A percentile compares a stretch with the other conserved stretches of the same genome.
Evolutionary conservation across 2,329 filamentous ascomycete genomes (phyloP).

Genomic region (Parascedosporium putredinis): DNA sequence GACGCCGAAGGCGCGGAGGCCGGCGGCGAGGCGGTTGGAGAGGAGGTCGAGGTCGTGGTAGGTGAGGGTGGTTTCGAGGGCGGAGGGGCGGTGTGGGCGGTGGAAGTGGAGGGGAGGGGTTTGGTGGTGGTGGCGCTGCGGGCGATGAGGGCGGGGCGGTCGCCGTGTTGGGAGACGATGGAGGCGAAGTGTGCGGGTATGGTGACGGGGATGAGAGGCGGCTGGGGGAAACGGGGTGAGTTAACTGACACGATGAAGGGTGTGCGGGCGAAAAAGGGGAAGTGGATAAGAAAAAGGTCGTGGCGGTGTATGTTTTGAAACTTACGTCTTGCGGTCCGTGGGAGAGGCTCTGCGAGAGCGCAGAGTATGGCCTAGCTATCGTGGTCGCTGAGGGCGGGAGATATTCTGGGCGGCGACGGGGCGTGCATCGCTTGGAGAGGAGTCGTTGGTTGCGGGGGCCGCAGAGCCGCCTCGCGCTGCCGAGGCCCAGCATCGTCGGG

Average conservation of each 20-base stretch:
- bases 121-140: conserved; percentile 31
- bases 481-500: neutral
- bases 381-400: neutral
- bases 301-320: no score
- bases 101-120: conserved; percentile 18
- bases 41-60: conserved; percentile 65
- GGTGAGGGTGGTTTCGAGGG: conserved; percentile 59
- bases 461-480: conserved; percentile 4
- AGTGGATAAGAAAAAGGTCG: neutral
- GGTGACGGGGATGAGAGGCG: conserved; percentile 55
- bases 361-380: neutral
- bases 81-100: no score
- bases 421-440: no score
- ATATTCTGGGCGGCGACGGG: neutral
- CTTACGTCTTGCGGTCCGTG: conserved; percentile 1
- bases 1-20: conserved; percentile 60
- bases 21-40: conserved; percentile 66
- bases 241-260: neutral
- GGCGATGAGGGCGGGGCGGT: conserved; percentile 48
- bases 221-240: conserved; percentile 37
- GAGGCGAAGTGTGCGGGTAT: conserved; percentile 62
- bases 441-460: neutral
- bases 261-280: neutral
- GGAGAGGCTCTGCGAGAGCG: neutral
- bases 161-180: conserved; percentile 53